These are phyloP conservation scores for Fusarium hostae DNA, from an alignment of 2,329 filamentous ascomycete genomes.

Conservation along the genomic window DNA sequence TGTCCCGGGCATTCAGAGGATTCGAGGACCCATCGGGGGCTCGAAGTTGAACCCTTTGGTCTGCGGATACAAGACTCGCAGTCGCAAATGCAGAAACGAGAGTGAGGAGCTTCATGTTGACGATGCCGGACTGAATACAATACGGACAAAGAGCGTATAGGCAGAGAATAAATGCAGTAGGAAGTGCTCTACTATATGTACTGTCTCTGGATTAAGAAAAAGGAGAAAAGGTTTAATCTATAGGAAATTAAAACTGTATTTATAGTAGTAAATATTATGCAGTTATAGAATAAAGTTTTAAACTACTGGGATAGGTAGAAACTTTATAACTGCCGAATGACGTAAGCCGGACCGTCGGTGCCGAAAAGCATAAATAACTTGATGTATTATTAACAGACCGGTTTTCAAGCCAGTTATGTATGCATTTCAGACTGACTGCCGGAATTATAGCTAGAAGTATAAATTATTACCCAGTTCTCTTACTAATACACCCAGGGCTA, in stretches of 20 bases:
- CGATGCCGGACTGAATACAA: accelerated
- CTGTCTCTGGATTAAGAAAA: accelerated
- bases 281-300: not conserved
- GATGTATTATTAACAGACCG: accelerated
- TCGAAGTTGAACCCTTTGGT: not conserved
- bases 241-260: not conserved
- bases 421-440: accelerated
- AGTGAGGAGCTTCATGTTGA: not conserved
- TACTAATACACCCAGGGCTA: not conserved
- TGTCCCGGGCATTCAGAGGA: not conserved
- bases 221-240: not conserved
- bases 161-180: accelerated
- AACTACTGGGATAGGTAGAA: not conserved
- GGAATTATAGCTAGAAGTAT: accelerated
- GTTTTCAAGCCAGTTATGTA: accelerated
- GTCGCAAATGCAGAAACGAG: accelerated
- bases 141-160: not conserved
- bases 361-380: not conserved
- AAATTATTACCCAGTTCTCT: accelerated
- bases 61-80: not conserved
- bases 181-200: not conserved
- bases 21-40: not conserved
- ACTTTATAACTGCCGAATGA: not conserved
- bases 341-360: not conserved
- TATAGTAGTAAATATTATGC: not conserved